Evolutionary conservation across 2,329 filamentous ascomycete genomes (phyloP).

Genomic region (Epicoccum sorghinum): DNA sequence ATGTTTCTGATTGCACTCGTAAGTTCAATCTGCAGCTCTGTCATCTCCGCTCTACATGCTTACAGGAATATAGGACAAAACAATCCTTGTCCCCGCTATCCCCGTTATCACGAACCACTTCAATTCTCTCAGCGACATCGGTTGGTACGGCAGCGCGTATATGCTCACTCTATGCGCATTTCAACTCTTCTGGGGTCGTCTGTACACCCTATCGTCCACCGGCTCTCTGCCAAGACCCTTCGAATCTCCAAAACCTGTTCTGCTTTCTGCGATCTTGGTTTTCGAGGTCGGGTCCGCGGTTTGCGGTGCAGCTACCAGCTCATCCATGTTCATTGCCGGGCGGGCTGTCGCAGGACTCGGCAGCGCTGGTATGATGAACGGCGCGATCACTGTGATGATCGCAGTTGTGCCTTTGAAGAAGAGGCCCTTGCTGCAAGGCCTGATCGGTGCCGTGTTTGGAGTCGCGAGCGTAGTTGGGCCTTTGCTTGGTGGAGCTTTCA

Average conservation of each 20-base stretch:
- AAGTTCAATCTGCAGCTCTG: neutral
- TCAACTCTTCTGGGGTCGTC: conserved; percentile 54
- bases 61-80: neutral
- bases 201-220: conserved; percentile 48
- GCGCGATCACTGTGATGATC: conserved; percentile 48
- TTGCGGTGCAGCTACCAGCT: conserved; percentile 47
- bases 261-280: conserved; percentile 43
- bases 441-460: conserved; percentile 52
- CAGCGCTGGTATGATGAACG: conserved; percentile 52
- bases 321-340: conserved; percentile 53
- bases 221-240: neutral
- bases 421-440: conserved; percentile 51
- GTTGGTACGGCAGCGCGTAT: conserved; percentile 42
- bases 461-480: conserved; percentile 36
- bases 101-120: conserved; percentile 29
- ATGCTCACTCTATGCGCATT: conserved; percentile 52
- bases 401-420: conserved; percentile 47
- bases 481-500: conserved; percentile 52
- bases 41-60: neutral
- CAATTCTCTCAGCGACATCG: conserved; percentile 25
- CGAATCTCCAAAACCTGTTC: conserved; percentile 46
- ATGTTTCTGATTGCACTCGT: conserved; percentile 9
- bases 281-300: conserved; percentile 51
- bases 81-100: conserved; percentile 12
- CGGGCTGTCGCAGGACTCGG: conserved; percentile 55